Evolutionary conservation across 2,329 filamentous ascomycete genomes (phyloP).

Genomic region (Lachnellula hyalina): DNA sequence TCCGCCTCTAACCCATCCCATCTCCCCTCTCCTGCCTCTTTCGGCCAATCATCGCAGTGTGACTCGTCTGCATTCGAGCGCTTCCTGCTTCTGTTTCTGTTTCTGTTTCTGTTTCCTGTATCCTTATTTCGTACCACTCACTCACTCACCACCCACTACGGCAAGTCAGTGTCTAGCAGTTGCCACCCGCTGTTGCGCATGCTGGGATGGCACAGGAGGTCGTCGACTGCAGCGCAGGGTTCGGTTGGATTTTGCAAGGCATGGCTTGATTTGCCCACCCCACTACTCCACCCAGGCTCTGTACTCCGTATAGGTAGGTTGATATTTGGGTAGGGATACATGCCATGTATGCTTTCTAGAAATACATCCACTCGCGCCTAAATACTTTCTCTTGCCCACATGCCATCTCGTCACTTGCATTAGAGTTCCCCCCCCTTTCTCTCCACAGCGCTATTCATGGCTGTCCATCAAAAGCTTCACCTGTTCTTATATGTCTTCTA

Average conservation of each 20-base stretch:
- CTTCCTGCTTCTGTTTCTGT: not conserved
- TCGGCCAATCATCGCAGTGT: not conserved
- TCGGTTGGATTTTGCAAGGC: not conserved
- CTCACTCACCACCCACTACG: no score
- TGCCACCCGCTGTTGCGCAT: not conserved
- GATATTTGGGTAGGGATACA: not conserved
- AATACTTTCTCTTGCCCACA: slow-evolving; percentile 20
- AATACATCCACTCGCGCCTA: slow-evolving; percentile 24
- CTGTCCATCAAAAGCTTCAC: slow-evolving; percentile 20
- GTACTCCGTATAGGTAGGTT: no score
- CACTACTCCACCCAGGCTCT: no score
- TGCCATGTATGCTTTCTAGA: slow-evolving; percentile 18
- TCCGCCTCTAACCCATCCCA: not conserved
- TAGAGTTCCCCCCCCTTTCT: slow-evolving; percentile 9
- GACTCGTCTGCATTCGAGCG: slow-evolving; percentile 1
- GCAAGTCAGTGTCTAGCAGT: no score
- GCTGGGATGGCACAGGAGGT: not conserved
- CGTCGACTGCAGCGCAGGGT: not conserved
- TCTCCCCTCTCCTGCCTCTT: not conserved
- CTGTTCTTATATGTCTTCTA: slow-evolving; percentile 16
- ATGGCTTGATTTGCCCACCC: slow-evolving; percentile 7
- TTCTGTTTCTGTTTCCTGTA: no score
- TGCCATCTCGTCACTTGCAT: slow-evolving; percentile 26
- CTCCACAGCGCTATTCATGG: slow-evolving; percentile 11
- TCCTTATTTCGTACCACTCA: no score